Conservation (phyloP, 1,139 yeast species). For the Sugiyamaella sp. region DNA sequence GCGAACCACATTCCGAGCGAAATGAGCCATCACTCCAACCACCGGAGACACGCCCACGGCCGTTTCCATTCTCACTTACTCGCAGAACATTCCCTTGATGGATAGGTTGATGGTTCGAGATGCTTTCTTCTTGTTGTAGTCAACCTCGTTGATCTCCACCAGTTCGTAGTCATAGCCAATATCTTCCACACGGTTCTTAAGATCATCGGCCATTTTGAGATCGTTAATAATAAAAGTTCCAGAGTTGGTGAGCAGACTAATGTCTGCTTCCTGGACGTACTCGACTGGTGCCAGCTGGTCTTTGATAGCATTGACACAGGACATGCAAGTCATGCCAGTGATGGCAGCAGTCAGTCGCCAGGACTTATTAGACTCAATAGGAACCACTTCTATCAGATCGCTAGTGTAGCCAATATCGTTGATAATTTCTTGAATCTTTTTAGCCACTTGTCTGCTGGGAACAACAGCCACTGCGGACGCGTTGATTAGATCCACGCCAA, state of each 20-base stretch:
- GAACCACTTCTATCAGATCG: constrained; percentile 60
- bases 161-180: constrained; percentile 64
- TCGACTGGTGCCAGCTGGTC: constrained; percentile 55
- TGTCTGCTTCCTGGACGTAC: constrained; percentile 56
- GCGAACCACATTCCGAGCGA: too few relatives aligned
- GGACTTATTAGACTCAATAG: constrained; percentile 45
- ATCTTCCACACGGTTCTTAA: constrained; percentile 60
- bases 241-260: constrained; percentile 61
- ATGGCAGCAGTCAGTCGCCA: constrained; percentile 61
- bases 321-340: constrained; percentile 77
- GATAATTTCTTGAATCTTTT: constrained; percentile 51
- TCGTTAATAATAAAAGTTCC: constrained; percentile 57
- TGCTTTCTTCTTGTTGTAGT: constrained; percentile 30
- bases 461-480: constrained; percentile 40
- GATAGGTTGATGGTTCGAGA: constrained; percentile 60
- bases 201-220: constrained; percentile 40
- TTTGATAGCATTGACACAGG: constrained; percentile 63
- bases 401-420: constrained; percentile 62
- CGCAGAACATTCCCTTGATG: constrained; percentile 73
- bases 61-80: constrained; percentile 29
- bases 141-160: constrained; percentile 28
- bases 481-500: constrained; percentile 43
- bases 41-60: too few relatives aligned
- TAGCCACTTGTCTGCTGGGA: constrained; percentile 54
- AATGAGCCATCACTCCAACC: too few relatives aligned